Conservation (phyloP, 2,329 filamentous ascomycete species). For the Trichoderma atrobrunneum region DNA sequence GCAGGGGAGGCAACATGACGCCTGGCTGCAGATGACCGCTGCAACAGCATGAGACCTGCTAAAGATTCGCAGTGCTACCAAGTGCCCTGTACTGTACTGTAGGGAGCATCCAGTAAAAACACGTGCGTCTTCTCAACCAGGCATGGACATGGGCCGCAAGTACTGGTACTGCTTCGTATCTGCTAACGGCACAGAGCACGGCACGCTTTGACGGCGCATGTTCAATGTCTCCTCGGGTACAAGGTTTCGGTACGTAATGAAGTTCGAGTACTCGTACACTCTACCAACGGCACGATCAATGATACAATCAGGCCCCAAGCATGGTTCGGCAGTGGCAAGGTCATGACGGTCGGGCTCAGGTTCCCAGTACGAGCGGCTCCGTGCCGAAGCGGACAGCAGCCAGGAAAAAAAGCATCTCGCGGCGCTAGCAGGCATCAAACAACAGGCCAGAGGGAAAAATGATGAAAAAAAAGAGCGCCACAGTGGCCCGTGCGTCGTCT, state of each 20-base stretch:
- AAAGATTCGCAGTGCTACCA: neutral
- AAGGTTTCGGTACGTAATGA: neutral
- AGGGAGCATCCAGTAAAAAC: neutral
- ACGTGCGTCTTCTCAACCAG: neutral
- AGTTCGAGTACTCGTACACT: neutral
- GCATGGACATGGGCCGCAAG: neutral
- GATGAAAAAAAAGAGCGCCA: conserved; percentile 2
- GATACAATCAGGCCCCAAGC: neutral
- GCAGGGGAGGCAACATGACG: neutral
- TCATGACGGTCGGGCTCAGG: neutral
- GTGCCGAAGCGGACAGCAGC: conserved; percentile 9
- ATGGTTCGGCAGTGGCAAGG: conserved; percentile 5
- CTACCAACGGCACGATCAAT: neutral
- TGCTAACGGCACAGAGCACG: neutral
- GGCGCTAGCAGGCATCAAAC: conserved; percentile 10
- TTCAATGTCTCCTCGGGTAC: neutral
- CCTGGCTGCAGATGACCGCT: neutral
- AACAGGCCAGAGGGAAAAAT: neutral
- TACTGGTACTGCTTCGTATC: neutral
- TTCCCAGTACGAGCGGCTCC: conserved; percentile 10
- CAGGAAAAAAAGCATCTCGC: neutral
- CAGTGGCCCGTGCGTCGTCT: conserved; percentile 28
- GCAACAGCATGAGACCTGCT: neutral
- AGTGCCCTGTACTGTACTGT: neutral
- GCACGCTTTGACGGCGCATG: neutral